These are phyloP conservation scores for Grosmannia clavigera DNA, from an alignment of 2,329 filamentous ascomycete genomes.

Conservation along the genomic window DNA sequence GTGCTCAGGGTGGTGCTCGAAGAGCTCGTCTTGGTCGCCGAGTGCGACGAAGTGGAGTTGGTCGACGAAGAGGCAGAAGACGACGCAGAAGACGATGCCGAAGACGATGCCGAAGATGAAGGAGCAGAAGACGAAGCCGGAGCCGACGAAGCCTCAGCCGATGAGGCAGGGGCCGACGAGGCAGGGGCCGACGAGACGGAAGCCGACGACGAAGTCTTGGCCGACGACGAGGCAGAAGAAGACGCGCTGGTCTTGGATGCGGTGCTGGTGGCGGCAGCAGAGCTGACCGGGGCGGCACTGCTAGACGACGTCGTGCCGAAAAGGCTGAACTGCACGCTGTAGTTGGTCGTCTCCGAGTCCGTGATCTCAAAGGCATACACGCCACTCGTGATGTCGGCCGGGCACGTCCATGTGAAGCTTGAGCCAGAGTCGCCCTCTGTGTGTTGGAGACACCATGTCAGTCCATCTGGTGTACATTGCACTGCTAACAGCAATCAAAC, in stretches of 20 bases:
- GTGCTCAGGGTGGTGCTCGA: background rate
- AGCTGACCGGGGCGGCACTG: constrained; percentile 12
- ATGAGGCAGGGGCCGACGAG: constrained; percentile 4
- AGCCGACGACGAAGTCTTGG: background rate
- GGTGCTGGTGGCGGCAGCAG: background rate
- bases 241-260: background rate
- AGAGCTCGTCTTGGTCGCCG: background rate
- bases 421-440: constrained; percentile 21
- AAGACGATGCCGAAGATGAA: background rate
- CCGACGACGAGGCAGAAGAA: background rate
- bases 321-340: constrained; percentile 27
- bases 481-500: background rate
- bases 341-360: constrained; percentile 29
- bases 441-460: background rate
- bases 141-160: background rate
- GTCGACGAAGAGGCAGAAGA: background rate
- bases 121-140: background rate
- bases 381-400: constrained; percentile 23
- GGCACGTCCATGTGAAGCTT: constrained; percentile 27
- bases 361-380: constrained; percentile 33
- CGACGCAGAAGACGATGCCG: background rate
- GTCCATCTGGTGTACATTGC: background rate
- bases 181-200: background rate
- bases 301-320: constrained; percentile 9
- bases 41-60: background rate